phyloP scores from a whole-genome alignment of 331 rosid species.

The Spiraea crenata region DNA sequence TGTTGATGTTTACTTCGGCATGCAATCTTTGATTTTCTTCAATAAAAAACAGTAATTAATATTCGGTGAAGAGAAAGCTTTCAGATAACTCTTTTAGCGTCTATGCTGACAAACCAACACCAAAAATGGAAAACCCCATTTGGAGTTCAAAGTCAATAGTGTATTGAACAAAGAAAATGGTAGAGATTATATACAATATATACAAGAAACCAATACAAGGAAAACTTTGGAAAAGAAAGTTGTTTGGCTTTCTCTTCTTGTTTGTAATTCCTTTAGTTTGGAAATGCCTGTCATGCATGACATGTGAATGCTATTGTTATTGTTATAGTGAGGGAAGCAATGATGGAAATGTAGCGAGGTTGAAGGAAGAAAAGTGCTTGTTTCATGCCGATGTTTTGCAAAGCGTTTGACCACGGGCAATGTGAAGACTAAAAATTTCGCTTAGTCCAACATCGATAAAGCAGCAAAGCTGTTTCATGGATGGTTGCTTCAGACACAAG shows the following conservation, averaged over 20 bases:
- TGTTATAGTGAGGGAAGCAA: neutral
- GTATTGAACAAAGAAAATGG: neutral
- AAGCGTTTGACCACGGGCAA: neutral
- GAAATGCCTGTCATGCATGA: neutral
- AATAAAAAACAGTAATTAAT: neutral
- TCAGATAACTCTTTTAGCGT: too few relatives aligned
- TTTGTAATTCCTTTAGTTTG: neutral
- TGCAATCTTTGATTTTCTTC: constrained; percentile 2
- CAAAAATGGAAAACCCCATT: too few relatives aligned
- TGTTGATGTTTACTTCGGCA: neutral
- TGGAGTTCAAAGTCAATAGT: too few relatives aligned
- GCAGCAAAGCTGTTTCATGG: neutral
- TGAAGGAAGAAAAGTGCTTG: neutral
- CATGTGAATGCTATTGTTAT: neutral
- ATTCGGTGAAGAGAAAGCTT: neutral
- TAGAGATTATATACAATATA: neutral
- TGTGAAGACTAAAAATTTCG: neutral
- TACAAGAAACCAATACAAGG: neutral
- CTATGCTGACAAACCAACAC: too few relatives aligned
- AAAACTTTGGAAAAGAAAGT: neutral
- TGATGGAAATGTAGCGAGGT: neutral
- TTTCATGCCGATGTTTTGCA: neutral
- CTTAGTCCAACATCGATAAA: neutral
- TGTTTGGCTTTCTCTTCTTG: neutral
- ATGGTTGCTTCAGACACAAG: neutral